Evolutionary conservation across 2,329 filamentous ascomycete genomes (phyloP).

Genomic region (Penicillium oxalicum): DNA sequence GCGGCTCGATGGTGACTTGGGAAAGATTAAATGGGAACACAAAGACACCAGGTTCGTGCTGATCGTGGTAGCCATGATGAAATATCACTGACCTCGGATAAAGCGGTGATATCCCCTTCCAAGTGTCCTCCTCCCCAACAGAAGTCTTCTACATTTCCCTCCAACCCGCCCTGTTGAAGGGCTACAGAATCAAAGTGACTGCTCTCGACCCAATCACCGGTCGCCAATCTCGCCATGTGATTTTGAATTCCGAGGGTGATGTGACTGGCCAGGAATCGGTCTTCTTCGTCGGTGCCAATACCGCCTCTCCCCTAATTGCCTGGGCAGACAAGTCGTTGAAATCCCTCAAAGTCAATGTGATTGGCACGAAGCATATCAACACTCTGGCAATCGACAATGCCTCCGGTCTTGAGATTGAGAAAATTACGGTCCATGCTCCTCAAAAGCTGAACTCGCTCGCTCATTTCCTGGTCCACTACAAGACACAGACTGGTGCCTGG

Average conservation of each 20-base stretch:
- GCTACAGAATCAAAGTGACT: conserved; percentile 70
- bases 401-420: conserved; percentile 45
- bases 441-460: conserved; percentile 63
- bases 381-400: conserved; percentile 36
- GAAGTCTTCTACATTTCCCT: conserved; percentile 71
- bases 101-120: conserved; percentile 65
- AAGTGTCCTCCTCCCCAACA: conserved; percentile 64
- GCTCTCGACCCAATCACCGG: conserved; percentile 69
- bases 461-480: conserved; percentile 80
- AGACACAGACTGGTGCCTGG: conserved; percentile 64
- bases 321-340: conserved; percentile 43
- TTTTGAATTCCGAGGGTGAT: conserved; percentile 67
- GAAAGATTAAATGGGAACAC: conserved; percentile 72
- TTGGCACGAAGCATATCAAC: conserved; percentile 39
- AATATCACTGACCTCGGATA: conserved; percentile 16
- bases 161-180: conserved; percentile 58
- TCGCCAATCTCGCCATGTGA: conserved; percentile 63
- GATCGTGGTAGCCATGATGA: neutral
- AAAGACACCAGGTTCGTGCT: conserved; percentile 51
- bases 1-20: conserved; percentile 66
- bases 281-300: conserved; percentile 37
- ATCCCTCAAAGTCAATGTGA: conserved; percentile 40
- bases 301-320: conserved; percentile 38
- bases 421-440: conserved; percentile 65
- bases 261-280: conserved; percentile 44